phyloP scores from a whole-genome alignment of 2,329 filamentous ascomycete species.

The Daldinia sp. region DNA sequence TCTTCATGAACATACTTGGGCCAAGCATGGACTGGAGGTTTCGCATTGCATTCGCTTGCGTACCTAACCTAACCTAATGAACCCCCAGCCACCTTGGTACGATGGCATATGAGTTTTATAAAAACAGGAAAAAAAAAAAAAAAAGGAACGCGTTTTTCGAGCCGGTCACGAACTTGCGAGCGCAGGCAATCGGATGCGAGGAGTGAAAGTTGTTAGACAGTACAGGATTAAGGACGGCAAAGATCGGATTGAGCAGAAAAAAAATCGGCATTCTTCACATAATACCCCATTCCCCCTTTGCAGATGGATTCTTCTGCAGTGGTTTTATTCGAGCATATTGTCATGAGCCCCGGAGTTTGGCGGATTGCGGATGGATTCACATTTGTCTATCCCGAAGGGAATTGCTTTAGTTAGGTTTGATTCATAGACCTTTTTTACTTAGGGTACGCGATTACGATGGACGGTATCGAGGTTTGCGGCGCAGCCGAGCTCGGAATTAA shows the following conservation, averaged over 20 bases:
- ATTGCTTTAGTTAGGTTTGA: conserved; percentile 23
- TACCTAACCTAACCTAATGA: neutral
- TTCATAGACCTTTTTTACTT: conserved; percentile 31
- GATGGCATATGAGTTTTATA: conserved; percentile 17
- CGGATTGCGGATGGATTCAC: conserved; percentile 26
- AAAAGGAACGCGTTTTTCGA: conserved; percentile 9
- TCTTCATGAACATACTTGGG: conserved; percentile 47
- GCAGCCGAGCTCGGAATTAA: conserved; percentile 30
- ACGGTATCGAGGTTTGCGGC: conserved; percentile 20
- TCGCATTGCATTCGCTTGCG: neutral
- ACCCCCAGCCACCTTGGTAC: conserved; percentile 4
- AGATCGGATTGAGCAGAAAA: conserved; percentile 28
- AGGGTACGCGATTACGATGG: conserved; percentile 26
- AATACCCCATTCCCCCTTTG: conserved; percentile 39
- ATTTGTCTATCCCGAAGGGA: conserved; percentile 18
- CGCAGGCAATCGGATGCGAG: conserved; percentile 12
- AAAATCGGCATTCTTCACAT: conserved; percentile 36
- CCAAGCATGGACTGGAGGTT: conserved; percentile 4
- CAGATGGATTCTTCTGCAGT: conserved; percentile 15
- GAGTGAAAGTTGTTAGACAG: conserved; percentile 30
- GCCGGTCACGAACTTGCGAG: conserved; percentile 10
- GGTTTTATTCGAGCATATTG: conserved; percentile 27
- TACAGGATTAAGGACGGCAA: conserved; percentile 35
- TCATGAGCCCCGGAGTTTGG: conserved; percentile 39
- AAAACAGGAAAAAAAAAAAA: neutral